Conservation (phyloP, 2,329 filamentous ascomycete species). For the Aquanectria penicillioides region DNA sequence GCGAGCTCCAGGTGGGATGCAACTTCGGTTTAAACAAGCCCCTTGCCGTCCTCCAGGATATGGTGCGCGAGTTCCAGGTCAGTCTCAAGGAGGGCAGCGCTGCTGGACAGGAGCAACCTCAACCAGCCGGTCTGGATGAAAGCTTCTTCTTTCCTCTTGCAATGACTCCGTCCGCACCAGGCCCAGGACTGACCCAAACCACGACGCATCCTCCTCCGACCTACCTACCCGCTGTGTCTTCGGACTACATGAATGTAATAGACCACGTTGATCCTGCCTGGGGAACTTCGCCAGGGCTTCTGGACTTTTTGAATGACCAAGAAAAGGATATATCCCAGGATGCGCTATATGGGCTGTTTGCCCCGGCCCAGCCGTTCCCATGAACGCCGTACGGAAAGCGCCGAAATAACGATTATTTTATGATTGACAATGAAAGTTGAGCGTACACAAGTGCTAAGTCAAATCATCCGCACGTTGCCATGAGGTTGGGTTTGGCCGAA, state of each 20-base stretch:
- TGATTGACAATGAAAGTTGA: too few species aligned
- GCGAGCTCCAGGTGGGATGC: conserved; percentile 48
- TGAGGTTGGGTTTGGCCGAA: neutral
- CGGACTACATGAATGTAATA: conserved; percentile 33
- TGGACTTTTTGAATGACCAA: conserved; percentile 44
- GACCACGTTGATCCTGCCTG: conserved; percentile 39
- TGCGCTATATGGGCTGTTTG: conserved; percentile 44
- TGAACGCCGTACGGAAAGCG: conserved; percentile 23
- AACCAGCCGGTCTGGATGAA: conserved; percentile 41
- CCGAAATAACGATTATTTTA: too few species aligned
- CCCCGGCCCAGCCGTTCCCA: conserved; percentile 42
- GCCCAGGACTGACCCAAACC: conserved; percentile 16
- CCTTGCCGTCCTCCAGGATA: conserved; percentile 45
- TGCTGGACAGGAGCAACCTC: conserved; percentile 30
- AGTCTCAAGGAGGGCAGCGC: conserved; percentile 42
- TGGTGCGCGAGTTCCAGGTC: conserved; percentile 45
- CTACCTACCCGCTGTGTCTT: conserved; percentile 28
- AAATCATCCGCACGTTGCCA: too few species aligned
- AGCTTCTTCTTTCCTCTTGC: conserved; percentile 45
- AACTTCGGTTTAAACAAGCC: conserved; percentile 50
- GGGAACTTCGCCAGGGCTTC: conserved; percentile 38
- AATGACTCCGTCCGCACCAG: conserved; percentile 31
- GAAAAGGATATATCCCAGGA: conserved; percentile 46
- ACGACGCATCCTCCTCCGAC: conserved; percentile 27
- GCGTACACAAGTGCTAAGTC: too few species aligned